A percentile compares a stretch with the other conserved stretches of the same genome.
Evolutionary conservation across 208 protist genomes (phyloP).

Genomic region (Leishmania tarentolae): DNA sequence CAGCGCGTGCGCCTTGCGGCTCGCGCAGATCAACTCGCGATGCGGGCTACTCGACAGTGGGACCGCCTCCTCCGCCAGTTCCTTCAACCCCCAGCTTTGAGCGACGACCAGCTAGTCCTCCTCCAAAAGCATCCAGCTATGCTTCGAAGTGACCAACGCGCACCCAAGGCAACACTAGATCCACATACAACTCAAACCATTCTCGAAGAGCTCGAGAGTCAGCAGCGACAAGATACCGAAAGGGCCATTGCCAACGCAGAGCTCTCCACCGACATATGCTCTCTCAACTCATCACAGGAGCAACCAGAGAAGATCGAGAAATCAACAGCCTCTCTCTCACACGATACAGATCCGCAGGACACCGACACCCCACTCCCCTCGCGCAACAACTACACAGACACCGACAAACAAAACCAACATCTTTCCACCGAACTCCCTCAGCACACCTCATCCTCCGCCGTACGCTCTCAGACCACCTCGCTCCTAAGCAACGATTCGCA

Average conservation of each 20-base stretch:
- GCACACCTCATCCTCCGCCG: not conserved
- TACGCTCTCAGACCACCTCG: no score
- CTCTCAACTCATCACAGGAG: constrained; percentile 1
- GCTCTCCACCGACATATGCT: constrained; percentile 12
- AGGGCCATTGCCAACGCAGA: not conserved
- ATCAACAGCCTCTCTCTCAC: not conserved
- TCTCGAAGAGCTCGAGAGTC: not conserved
- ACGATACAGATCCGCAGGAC: no score
- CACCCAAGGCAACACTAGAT: not conserved
- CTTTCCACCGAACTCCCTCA: not conserved
- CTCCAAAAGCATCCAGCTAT: constrained; percentile 21
- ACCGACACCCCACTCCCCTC: no score
- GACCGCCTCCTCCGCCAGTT: constrained; percentile 16
- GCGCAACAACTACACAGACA: no score
- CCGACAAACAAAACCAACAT: not conserved
- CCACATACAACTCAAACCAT: not conserved
- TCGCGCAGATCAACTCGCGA: constrained; percentile 43
- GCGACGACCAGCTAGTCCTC: constrained; percentile 30
- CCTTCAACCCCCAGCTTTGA: constrained; percentile 6
- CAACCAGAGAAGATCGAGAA: not conserved
- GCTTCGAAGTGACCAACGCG: not conserved
- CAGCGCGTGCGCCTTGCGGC: constrained; percentile 31
- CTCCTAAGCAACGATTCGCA: no score
- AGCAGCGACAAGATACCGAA: not conserved
- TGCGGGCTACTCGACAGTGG: constrained; percentile 25